Evolutionary conservation across 805 yeast species (phyloP).

Genomic region (Pichia exigua): DNA sequence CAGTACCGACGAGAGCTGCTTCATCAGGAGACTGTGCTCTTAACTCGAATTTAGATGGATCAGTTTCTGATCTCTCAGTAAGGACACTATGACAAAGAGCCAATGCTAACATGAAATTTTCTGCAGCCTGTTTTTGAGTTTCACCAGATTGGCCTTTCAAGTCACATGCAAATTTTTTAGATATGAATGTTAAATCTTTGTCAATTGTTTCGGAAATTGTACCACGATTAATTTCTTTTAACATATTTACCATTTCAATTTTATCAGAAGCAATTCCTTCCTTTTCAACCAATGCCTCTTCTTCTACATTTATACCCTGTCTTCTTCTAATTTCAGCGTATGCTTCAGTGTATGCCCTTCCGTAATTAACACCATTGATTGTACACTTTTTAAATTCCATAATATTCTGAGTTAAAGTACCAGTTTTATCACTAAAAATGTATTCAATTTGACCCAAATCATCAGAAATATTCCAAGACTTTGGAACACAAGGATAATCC

Average conservation of each 20-base stretch:
- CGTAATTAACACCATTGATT: slow-evolving; percentile 64
- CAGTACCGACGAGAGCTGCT: slow-evolving; percentile 77
- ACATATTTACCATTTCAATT: slow-evolving; percentile 45
- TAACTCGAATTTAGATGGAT: slow-evolving; percentile 46
- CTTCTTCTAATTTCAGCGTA: slow-evolving; percentile 70
- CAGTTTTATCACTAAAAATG: slow-evolving; percentile 78
- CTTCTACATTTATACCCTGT: slow-evolving; percentile 67
- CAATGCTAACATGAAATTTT: slow-evolving; percentile 68
- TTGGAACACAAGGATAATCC: slow-evolving; percentile 79
- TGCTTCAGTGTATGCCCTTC: slow-evolving; percentile 79
- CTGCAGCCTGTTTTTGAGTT: slow-evolving; percentile 49
- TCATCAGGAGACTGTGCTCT: slow-evolving; percentile 86
- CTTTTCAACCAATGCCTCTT: slow-evolving; percentile 31
- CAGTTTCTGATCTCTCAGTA: slow-evolving; percentile 55
- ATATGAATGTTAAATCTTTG: slow-evolving; percentile 57
- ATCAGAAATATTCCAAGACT: slow-evolving; percentile 80
- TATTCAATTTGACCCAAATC: slow-evolving; percentile 83
- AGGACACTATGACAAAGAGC: slow-evolving; percentile 77
- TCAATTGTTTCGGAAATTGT: slow-evolving; percentile 35
- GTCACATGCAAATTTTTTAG: slow-evolving; percentile 59
- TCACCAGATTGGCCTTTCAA: slow-evolving; percentile 43
- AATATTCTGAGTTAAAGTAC: slow-evolving; percentile 74
- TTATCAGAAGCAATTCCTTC: slow-evolving; percentile 50
- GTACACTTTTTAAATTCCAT: slow-evolving; percentile 84
- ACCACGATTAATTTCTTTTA: slow-evolving; percentile 31